These are phyloP conservation scores for Yamadazyma paraphyllophila DNA, from an alignment of 805 yeast genomes.

Conservation along the genomic window DNA sequence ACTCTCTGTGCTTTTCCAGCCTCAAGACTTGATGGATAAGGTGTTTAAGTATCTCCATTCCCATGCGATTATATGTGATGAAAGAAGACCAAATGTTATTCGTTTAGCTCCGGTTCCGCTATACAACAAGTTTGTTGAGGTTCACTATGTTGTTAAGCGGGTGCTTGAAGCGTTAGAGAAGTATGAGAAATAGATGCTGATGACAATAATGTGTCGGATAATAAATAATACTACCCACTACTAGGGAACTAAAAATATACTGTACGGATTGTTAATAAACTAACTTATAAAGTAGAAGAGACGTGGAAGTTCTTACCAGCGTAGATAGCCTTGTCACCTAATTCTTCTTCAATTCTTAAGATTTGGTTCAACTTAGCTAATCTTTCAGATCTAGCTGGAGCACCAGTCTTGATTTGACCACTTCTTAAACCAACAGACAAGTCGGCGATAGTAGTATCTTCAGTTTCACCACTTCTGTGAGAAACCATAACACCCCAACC, in stretches of 20 bases:
- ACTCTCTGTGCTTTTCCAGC: conserved; percentile 63
- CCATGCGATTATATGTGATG: conserved; percentile 78
- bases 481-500: conserved; percentile 99
- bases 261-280: too few species aligned
- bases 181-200: too few species aligned
- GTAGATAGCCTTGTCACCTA: conserved; percentile 94
- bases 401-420: conserved; percentile 99
- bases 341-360: conserved; percentile 97
- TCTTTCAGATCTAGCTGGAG: conserved; percentile 99
- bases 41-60: conserved; percentile 51
- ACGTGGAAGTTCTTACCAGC: conserved; percentile 90
- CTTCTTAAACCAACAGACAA: conserved; percentile 96
- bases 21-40: conserved; percentile 54
- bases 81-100: conserved; percentile 86
- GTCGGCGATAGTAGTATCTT: conserved; percentile 98
- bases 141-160: conserved; percentile 42
- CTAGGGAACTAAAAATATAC: background rate
- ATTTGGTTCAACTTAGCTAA: conserved; percentile 98
- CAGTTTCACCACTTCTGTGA: conserved; percentile 99
- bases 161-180: conserved; percentile 41
- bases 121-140: conserved; percentile 74
- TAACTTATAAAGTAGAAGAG: conserved; percentile 38
- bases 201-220: too few species aligned
- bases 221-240: background rate
- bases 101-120: conserved; percentile 85